Percentiles rank a stretch among this genome's conserved stretches.
These are phyloP conservation scores for Leucosporidium creatinivorum DNA, from an alignment of 768 basidiomycete species.

Conservation along the genomic window DNA sequence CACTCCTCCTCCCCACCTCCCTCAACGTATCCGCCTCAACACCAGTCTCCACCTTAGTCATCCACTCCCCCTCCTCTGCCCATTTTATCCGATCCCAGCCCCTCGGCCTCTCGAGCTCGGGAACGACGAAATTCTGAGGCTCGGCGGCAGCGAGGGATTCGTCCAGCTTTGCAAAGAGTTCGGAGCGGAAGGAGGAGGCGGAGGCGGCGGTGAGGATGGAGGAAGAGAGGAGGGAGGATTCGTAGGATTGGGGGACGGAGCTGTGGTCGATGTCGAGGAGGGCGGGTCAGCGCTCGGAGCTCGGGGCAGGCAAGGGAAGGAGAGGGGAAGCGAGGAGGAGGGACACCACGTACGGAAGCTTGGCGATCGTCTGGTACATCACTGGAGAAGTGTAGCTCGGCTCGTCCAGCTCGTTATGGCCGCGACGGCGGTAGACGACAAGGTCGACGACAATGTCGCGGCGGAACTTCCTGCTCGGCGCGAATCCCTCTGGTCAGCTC, in stretches of 20 bases:
- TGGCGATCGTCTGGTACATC: conserved; percentile 88
- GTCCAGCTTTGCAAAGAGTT: conserved; percentile 61
- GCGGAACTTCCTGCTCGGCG: not conserved
- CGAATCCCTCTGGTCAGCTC: not conserved
- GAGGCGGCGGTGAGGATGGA: conserved; percentile 51
- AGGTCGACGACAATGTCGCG: conserved; percentile 79
- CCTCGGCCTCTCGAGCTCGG: conserved; percentile 54
- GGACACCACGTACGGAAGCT: conserved; percentile 69
- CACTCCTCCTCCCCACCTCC: conserved; percentile 61
- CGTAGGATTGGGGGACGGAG: conserved; percentile 22
- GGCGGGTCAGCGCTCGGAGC: too few species aligned
- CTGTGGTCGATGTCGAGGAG: not conserved
- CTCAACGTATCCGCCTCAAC: conserved; percentile 51
- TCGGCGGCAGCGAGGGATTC: conserved; percentile 52
- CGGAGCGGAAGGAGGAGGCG: conserved; percentile 50
- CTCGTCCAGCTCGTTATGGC: conserved; percentile 30
- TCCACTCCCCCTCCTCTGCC: conserved; percentile 56
- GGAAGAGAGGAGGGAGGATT: conserved; percentile 40
- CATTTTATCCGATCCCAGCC: conserved; percentile 59
- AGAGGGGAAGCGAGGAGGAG: too few species aligned
- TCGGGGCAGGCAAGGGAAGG: too few species aligned
- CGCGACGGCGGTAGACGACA: conserved; percentile 77
- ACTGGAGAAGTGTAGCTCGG: conserved; percentile 72
- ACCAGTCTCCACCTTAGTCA: conserved; percentile 60
- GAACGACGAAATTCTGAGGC: conserved; percentile 42